Percentiles rank a stretch among this genome's conserved stretches.
These are phyloP conservation scores for Sanghuangporus weigelae DNA, from an alignment of 1,284 basidiomycete genomes.

Conservation along the genomic window DNA sequence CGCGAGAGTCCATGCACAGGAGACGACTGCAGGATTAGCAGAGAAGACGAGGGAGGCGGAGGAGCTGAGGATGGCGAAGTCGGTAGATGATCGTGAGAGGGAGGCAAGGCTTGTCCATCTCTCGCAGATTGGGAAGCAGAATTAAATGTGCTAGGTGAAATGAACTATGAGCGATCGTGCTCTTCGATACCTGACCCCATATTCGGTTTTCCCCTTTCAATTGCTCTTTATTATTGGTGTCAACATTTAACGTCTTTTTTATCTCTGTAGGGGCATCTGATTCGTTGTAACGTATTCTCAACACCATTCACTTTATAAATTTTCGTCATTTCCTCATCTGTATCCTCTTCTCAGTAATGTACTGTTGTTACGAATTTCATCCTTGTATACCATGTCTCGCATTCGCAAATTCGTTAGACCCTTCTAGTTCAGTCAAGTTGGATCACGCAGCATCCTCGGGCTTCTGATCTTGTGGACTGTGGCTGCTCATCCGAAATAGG, in stretches of 20 bases:
- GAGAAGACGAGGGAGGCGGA: conserved; percentile 35
- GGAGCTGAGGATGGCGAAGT: conserved; percentile 34
- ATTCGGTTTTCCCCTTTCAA: background rate
- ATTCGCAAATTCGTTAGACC: too few relatives aligned
- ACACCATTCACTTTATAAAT: too few relatives aligned
- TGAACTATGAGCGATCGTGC: background rate
- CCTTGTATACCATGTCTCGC: too few relatives aligned
- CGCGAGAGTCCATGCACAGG: conserved; percentile 21
- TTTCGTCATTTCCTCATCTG: too few relatives aligned
- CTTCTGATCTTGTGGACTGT: background rate
- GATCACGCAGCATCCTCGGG: background rate
- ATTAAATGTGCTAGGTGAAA: background rate
- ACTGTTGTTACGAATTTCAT: too few relatives aligned
- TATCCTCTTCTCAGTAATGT: too few relatives aligned
- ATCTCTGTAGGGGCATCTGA: too few relatives aligned
- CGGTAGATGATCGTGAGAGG: conserved; percentile 37
- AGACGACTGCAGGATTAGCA: conserved; percentile 24
- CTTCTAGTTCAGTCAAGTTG: too few relatives aligned
- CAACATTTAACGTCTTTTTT: background rate
- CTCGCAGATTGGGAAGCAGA: background rate
- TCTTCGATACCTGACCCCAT: background rate
- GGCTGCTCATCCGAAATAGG: background rate
- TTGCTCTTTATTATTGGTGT: background rate
- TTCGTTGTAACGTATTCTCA: too few relatives aligned
- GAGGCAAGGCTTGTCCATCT: conserved; percentile 27